Percentiles rank a stretch among this genome's conserved stretches.
phyloP scores from a whole-genome alignment of 192 early-diverging fungal genomes.

The Chytriomyces sp. region DNA sequence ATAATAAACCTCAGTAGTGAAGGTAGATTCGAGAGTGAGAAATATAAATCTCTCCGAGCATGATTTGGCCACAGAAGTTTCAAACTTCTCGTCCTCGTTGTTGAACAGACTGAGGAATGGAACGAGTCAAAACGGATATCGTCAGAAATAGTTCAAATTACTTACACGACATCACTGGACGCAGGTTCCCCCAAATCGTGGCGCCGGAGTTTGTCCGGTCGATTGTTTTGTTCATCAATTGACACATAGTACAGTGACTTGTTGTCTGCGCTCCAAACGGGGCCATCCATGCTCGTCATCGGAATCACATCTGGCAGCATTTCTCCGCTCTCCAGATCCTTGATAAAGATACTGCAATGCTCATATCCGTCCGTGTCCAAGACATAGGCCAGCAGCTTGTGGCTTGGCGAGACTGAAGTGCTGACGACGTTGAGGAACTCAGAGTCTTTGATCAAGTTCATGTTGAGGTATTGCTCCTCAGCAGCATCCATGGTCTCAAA shows the following conservation, averaged over 20 bases:
- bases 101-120: conserved; percentile 44
- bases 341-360: conserved; percentile 46
- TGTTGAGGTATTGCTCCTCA: conserved; percentile 32
- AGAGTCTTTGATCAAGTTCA: conserved; percentile 19
- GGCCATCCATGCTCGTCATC: neutral
- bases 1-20: conserved; percentile 61
- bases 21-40: conserved; percentile 57
- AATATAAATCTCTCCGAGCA: conserved; percentile 58
- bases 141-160: neutral
- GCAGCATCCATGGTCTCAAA: conserved; percentile 27
- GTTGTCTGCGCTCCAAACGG: neutral
- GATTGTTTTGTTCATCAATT: neutral
- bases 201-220: conserved; percentile 57
- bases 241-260: conserved; percentile 33
- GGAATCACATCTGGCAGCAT: conserved; percentile 19
- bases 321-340: conserved; percentile 43
- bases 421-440: conserved; percentile 23
- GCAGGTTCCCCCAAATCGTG: conserved; percentile 54
- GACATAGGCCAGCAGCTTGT: conserved; percentile 47
- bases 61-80: conserved; percentile 60
- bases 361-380: conserved; percentile 52
- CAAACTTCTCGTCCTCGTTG: conserved; percentile 68
- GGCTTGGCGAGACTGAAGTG: conserved; percentile 35
- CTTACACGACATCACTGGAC: conserved; percentile 39
- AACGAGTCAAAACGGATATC: neutral